Percentiles rank a stretch among this genome's conserved stretches.
Conservation (phyloP, 768 basidiomycete species). For the Lactifluus echinatus region DNA sequence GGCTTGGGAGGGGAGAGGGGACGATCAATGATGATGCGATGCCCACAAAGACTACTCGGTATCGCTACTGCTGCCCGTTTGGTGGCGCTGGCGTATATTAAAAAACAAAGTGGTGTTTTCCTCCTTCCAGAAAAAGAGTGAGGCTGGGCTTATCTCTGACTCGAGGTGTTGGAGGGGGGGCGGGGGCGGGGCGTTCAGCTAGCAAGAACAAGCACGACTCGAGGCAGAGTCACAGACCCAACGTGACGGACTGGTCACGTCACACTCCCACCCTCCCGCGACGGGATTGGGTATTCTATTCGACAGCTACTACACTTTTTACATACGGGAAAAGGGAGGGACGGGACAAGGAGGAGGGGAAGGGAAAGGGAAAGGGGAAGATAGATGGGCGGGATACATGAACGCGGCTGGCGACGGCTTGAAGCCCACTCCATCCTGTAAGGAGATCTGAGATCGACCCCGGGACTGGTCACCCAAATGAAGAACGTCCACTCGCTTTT, state of each 20-base stretch:
- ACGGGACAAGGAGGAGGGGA: constrained; percentile 15
- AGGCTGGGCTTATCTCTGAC: neutral
- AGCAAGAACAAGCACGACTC: constrained; percentile 16
- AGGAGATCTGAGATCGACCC: constrained; percentile 22
- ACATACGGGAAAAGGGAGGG: constrained; percentile 19
- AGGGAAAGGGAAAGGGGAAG: constrained; percentile 19
- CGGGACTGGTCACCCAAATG: constrained; percentile 21
- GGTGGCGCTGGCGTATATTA: constrained; percentile 1
- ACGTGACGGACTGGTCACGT: constrained; percentile 19
- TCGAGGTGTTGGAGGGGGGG: neutral
- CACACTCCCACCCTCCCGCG: constrained; percentile 16
- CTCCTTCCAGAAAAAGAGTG: neutral
- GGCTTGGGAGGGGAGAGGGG: constrained; percentile 18
- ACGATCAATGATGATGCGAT: constrained; percentile 23
- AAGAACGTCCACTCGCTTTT: constrained; percentile 19
- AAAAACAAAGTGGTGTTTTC: constrained; percentile 1
- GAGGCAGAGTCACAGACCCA: constrained; percentile 14
- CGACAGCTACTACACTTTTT: constrained; percentile 16
- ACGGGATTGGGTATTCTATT: constrained; percentile 9
- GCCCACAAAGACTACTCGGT: constrained; percentile 13
- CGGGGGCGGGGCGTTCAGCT: constrained; percentile 11
- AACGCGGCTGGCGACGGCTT: constrained; percentile 21
- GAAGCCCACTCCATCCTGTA: constrained; percentile 22
- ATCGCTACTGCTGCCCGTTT: constrained; percentile 3
- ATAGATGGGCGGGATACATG: constrained; percentile 21